Evolutionary conservation across 2,329 filamentous ascomycete genomes (phyloP).

Genomic region (Rhexocercosporidium sp.): DNA sequence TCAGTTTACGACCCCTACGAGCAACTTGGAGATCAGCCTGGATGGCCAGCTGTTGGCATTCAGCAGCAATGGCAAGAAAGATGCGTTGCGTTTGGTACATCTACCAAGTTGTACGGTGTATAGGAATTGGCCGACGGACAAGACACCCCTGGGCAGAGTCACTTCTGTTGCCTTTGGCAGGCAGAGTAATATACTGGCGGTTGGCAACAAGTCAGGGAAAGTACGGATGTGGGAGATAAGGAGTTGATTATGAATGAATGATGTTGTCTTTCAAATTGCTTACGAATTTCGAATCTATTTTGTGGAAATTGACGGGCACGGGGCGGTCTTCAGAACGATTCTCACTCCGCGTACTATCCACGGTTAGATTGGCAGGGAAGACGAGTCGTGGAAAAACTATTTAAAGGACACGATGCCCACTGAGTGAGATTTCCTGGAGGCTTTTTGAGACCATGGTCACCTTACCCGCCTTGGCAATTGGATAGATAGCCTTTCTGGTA

Average conservation of each 20-base stretch:
- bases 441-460: no score
- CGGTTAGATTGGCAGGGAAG: no score
- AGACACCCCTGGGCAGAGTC: constrained; percentile 86
- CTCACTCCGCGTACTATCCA: no score
- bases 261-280: neutral
- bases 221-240: constrained; percentile 91
- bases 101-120: constrained; percentile 92
- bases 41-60: constrained; percentile 91
- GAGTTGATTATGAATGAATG: constrained; percentile 19
- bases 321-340: no score
- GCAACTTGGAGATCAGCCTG: constrained; percentile 78
- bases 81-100: constrained; percentile 86
- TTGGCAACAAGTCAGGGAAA: constrained; percentile 88
- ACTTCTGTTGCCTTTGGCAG: constrained; percentile 73
- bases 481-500: no score
- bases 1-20: constrained; percentile 86
- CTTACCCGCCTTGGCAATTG: no score
- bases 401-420: no score
- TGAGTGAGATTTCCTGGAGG: no score
- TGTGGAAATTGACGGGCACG: no score
- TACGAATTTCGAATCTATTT: neutral
- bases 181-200: constrained; percentile 73
- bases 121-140: constrained; percentile 93
- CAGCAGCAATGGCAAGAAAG: constrained; percentile 84
- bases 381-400: no score